A percentile compares a stretch with the other conserved stretches of the same genome.
phyloP scores from a whole-genome alignment of 2,329 filamentous ascomycete species.

The Didymella arachidicola region DNA sequence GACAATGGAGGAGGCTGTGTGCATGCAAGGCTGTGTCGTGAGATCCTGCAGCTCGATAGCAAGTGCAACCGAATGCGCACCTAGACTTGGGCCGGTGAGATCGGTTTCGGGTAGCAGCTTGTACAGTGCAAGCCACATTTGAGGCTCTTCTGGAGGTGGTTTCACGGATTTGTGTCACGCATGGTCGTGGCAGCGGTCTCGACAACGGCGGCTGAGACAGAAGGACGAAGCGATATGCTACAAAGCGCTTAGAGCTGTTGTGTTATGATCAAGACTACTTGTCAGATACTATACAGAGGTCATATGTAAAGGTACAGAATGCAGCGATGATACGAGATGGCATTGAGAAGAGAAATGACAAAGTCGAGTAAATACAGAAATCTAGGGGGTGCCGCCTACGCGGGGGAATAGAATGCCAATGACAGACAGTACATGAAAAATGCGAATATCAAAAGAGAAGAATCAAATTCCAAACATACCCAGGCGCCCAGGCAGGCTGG shows the following conservation, averaged over 20 bases:
- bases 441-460: background rate
- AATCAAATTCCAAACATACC: background rate
- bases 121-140: slow-evolving; percentile 4
- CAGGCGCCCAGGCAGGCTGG: background rate
- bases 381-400: slow-evolving; percentile 16
- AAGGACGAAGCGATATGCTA: background rate
- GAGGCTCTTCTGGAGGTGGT: slow-evolving; percentile 4
- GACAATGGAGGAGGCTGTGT: slow-evolving; percentile 21
- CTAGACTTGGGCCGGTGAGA: slow-evolving; percentile 4
- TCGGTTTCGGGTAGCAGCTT: slow-evolving; percentile 7
- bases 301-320: slow-evolving; percentile 6
- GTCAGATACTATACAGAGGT: background rate
- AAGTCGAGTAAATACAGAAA: slow-evolving; percentile 28
- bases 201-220: slow-evolving; percentile 1
- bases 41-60: background rate
- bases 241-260: background rate
- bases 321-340: slow-evolving; percentile 7
- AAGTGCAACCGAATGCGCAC: slow-evolving; percentile 8
- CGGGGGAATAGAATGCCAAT: background rate
- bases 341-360: slow-evolving; percentile 28
- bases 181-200: background rate
- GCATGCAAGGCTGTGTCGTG: slow-evolving; percentile 25
- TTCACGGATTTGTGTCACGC: background rate
- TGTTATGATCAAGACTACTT: background rate
- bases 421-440: background rate